Evolutionary conservation across 495 filamentous ascomycete genomes (phyloP).

Genomic region (Cairneyella variabilis): DNA sequence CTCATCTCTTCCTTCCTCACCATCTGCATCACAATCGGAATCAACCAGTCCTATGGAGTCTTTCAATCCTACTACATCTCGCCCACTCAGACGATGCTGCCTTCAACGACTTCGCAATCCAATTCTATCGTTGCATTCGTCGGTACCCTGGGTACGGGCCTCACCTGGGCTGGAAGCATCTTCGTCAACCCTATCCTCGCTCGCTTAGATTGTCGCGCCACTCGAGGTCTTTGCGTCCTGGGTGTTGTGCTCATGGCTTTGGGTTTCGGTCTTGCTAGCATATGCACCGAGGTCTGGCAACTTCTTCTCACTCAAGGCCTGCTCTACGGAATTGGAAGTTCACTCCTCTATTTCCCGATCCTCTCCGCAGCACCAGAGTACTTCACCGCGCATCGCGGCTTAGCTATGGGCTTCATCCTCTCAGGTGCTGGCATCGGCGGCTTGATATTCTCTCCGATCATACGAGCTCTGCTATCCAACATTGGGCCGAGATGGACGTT

Average conservation of each 20-base stretch:
- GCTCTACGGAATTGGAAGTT: constrained; percentile 43
- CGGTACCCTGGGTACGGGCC: constrained; percentile 42
- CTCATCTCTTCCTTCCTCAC: constrained; percentile 39
- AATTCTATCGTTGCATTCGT: constrained; percentile 45
- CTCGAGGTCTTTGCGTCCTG: constrained; percentile 27
- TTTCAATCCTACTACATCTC: constrained; percentile 49
- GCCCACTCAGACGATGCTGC: constrained; percentile 34
- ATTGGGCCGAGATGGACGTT: constrained; percentile 53
- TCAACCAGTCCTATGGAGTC: constrained; percentile 45
- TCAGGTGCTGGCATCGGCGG: constrained; percentile 42
- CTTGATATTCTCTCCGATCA: constrained; percentile 41
- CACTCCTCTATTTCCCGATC: constrained; percentile 46
- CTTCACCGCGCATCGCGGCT: constrained; percentile 42
- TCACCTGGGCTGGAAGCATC: constrained; percentile 48
- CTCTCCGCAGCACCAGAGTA: constrained; percentile 44
- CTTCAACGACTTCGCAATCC: constrained; percentile 22
- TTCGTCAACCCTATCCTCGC: constrained; percentile 45
- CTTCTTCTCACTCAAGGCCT: constrained; percentile 46
- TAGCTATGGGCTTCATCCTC: constrained; percentile 47
- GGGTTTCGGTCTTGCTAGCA: constrained; percentile 35
- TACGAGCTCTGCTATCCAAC: constrained; percentile 43
- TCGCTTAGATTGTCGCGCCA: constrained; percentile 29
- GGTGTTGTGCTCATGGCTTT: constrained; percentile 34
- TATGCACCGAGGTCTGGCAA: constrained; percentile 37
- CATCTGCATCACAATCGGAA: constrained; percentile 45